Evolutionary conservation across 202 grass and related monocot genomes (phyloP).

Genomic region (Carex arenaria): DNA sequence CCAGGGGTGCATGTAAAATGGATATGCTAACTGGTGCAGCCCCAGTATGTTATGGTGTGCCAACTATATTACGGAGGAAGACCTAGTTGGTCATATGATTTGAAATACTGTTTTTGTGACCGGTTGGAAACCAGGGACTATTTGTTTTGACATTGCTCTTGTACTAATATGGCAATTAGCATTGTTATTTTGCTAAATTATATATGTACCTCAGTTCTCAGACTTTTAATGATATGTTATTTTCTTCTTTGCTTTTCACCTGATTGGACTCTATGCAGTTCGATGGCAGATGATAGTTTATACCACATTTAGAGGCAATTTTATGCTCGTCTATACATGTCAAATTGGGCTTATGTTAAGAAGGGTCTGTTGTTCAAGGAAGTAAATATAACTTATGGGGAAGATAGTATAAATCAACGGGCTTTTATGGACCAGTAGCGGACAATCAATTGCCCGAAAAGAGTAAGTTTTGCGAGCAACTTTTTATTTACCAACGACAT

Average conservation of each 20-base stretch:
- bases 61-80: conserved; percentile 51
- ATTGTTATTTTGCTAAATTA: neutral
- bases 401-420: too few species aligned
- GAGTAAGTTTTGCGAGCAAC: too few species aligned
- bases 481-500: too few species aligned
- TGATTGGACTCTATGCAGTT: neutral
- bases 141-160: too few species aligned
- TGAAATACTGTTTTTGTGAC: too few species aligned
- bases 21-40: conserved; percentile 64
- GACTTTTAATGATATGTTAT: neutral
- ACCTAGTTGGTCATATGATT: neutral
- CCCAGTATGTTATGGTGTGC: conserved; percentile 90
- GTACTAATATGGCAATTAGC: neutral
- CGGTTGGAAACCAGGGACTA: too few species aligned
- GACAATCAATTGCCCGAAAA: too few species aligned
- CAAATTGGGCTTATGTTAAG: too few species aligned
- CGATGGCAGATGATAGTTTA: neutral
- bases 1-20: conserved; percentile 62
- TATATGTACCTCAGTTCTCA: neutral
- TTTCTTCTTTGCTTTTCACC: conserved; percentile 21
- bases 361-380: too few species aligned
- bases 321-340: too few species aligned
- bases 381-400: too few species aligned
- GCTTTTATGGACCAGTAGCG: too few species aligned
- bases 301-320: neutral